phyloP scores from a whole-genome alignment of 176 grass and related monocot genomes.

The Carex parvula region DNA sequence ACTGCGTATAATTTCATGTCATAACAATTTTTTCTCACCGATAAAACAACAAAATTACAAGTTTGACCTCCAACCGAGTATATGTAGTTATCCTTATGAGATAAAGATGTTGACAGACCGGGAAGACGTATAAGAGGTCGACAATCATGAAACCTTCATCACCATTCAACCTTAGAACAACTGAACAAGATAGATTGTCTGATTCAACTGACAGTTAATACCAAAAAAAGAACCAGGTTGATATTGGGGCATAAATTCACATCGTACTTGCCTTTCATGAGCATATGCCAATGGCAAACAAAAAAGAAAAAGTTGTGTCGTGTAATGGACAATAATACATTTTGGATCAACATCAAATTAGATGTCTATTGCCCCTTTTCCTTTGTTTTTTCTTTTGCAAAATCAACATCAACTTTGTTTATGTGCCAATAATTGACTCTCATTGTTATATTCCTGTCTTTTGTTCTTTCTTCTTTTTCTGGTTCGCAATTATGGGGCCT shows the following conservation, averaged over 20 bases:
- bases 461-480: not conserved
- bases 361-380: not conserved
- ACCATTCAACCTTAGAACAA: not conserved
- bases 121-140: not conserved
- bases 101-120: not conserved
- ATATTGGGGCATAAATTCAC: not conserved
- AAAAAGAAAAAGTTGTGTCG: not conserved
- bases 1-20: not conserved
- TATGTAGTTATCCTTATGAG: not conserved
- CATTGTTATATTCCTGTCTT: not conserved
- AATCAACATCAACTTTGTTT: not conserved
- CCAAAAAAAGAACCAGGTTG: not conserved
- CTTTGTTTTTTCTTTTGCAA: not conserved
- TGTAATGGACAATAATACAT: not conserved
- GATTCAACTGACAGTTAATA: not conserved
- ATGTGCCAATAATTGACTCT: not conserved
- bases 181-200: not conserved
- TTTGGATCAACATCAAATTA: not conserved
- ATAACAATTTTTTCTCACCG: not conserved
- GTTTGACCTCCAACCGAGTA: too few species aligned
- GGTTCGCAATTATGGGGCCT: not conserved
- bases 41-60: too few species aligned
- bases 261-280: not conserved
- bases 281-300: constrained; percentile 20
- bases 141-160: not conserved